A percentile compares a stretch with the other conserved stretches of the same genome.
phyloP scores from a whole-genome alignment of 2,329 filamentous ascomycete genomes.

The Hymenoscyphus occultus region DNA sequence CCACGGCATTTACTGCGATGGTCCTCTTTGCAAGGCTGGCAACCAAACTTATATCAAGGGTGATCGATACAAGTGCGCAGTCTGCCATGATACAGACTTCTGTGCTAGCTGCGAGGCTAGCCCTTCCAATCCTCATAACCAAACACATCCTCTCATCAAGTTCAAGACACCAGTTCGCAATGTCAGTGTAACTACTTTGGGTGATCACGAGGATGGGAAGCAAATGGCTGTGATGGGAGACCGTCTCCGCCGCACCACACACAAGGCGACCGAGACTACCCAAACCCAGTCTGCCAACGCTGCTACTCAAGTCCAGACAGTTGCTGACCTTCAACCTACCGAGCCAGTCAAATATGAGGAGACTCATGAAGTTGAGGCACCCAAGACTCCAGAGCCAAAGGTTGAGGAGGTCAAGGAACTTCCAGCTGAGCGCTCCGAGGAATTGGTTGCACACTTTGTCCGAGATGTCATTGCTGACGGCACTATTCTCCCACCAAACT shows the following conservation, averaged over 20 bases:
- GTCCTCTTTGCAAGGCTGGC: constrained; percentile 72
- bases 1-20: constrained; percentile 89
- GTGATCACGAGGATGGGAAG: constrained; percentile 69
- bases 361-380: constrained; percentile 29
- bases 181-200: constrained; percentile 80
- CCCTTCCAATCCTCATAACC: constrained; percentile 82
- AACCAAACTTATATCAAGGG: constrained; percentile 74
- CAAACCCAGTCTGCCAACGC: constrained; percentile 48
- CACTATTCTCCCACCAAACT: constrained; percentile 64
- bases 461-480: constrained; percentile 78
- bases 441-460: constrained; percentile 67
- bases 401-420: constrained; percentile 37
- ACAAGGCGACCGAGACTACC: constrained; percentile 51
- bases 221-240: constrained; percentile 72
- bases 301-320: constrained; percentile 65
- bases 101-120: constrained; percentile 90
- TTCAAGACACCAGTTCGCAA: constrained; percentile 90
- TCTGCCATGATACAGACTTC: constrained; percentile 93
- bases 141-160: constrained; percentile 95
- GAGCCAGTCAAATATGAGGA: constrained; percentile 42
- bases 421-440: constrained; percentile 32
- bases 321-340: constrained; percentile 67
- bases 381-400: constrained; percentile 28
- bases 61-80: constrained; percentile 92
- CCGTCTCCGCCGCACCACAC: constrained; percentile 41